Base-by-base conservation (phyloP, 257 asterid species). In the Nicotiana paniculata region DNA sequence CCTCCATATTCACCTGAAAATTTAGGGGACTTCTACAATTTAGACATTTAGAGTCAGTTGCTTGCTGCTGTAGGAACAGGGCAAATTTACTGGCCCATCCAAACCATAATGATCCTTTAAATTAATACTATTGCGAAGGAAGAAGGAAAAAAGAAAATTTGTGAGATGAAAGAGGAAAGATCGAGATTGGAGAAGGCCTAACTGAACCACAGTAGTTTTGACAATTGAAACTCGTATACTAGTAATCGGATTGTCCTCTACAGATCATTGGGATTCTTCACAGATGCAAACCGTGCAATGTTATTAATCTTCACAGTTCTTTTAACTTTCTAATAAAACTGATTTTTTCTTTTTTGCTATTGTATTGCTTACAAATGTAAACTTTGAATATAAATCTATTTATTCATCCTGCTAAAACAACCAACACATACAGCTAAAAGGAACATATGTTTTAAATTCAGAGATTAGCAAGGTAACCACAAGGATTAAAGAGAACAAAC, bases 401-500 rank as follows among this genome's bases (percentile, higher is more conserved):
- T 3, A 2, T 10, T 24, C 35, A 16, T 57, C 62, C 62, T 57
- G 62, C 62, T 57, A 57, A 57, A 57, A 57, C 57, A 51, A 16
- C 21, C 24, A 57, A 15, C 5, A 57, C 62, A 57, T 57, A 57
- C 62, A 57, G n/a, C 24, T 17, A 57, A 57, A 17, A 57, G n/a
- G 10, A 15, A 57, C 57, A 53, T 53, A 57, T 17, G 17, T 17
- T 17, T 17, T 5, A 51, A 6, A 4, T 4, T 55, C 61, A 13
- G 21, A 15, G 61, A 55, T 11, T 58, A 58, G n/a, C 63, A 57
- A 59, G 13, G 35, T 32, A 32, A 32, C 18, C 76, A 68, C 0
- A 35, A 35, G 76, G 55, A 72, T 6, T 72, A 43, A 46, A 21
- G 78, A 46, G 59, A 72, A 77, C 77, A 72, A 6, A 89, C 92